These are phyloP conservation scores for Setaria viridis DNA, from an alignment of 202 grass and related monocot species.

Conservation along the genomic window DNA sequence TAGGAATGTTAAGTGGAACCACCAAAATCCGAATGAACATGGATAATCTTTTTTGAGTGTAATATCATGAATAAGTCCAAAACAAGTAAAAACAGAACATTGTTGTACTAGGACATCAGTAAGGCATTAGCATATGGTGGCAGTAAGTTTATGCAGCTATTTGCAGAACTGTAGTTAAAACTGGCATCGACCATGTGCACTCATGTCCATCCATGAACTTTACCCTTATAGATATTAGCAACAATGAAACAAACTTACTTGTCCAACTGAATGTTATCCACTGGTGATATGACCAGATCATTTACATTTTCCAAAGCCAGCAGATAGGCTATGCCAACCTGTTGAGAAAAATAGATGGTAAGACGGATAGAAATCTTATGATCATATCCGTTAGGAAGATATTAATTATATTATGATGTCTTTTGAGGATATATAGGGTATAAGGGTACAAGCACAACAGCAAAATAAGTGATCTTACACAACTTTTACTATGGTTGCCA, in stretches of 20 bases:
- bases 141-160: constrained; percentile 29
- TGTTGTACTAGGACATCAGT: background rate
- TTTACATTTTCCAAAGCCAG: constrained; percentile 89
- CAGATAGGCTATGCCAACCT: constrained; percentile 97
- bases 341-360: constrained; percentile 33
- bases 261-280: constrained; percentile 90
- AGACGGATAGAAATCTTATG: constrained; percentile 9
- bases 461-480: constrained; percentile 20
- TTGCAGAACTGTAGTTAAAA: constrained; percentile 9
- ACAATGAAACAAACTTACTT: constrained; percentile 63
- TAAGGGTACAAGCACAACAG: background rate
- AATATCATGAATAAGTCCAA: background rate
- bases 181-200: no score
- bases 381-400: background rate
- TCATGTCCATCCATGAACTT: background rate
- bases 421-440: background rate
- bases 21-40: background rate
- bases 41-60: background rate
- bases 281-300: constrained; percentile 58
- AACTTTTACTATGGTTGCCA: constrained; percentile 9
- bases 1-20: background rate
- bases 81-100: background rate
- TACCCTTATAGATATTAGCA: constrained; percentile 9
- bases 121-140: background rate
- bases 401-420: background rate